These are phyloP conservation scores for Botrytis tulipae DNA, from an alignment of 2,329 filamentous ascomycete genomes.

Conservation along the genomic window DNA sequence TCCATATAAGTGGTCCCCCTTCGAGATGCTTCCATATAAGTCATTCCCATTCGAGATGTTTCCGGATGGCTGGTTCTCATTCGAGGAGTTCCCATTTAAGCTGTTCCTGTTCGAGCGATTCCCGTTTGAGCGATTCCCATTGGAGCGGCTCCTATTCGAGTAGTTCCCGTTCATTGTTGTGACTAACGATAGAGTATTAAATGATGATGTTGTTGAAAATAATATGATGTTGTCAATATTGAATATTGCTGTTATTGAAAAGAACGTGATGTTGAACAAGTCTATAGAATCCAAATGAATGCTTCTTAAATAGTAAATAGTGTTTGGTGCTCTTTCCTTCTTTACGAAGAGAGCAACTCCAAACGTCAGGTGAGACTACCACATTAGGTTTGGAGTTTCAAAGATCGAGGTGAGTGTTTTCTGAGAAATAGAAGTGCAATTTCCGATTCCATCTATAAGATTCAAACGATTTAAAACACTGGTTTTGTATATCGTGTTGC, in stretches of 20 bases:
- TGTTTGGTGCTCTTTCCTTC: background rate
- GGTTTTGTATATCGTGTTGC: background rate
- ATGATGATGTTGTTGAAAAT: background rate
- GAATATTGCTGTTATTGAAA: background rate
- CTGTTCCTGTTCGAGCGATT: no score
- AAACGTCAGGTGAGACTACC: background rate
- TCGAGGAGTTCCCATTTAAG: no score
- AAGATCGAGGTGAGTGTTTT: background rate
- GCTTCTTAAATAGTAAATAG: background rate
- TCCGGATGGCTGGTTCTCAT: no score
- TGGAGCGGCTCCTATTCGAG: no score
- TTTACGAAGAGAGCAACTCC: background rate
- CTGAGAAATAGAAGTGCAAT: background rate
- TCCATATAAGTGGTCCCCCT: rapidly evolving
- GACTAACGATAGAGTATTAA: background rate
- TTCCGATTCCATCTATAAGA: background rate
- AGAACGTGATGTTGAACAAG: background rate
- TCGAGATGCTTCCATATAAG: background rate
- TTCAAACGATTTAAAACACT: background rate
- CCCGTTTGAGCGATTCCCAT: no score
- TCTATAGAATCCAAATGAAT: background rate
- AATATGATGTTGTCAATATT: no score
- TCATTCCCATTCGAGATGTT: rapidly evolving
- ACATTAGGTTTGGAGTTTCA: background rate
- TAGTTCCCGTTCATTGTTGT: background rate